These are phyloP conservation scores for Pichia terricola DNA, from an alignment of 1,139 yeast genomes.

Conservation along the genomic window DNA sequence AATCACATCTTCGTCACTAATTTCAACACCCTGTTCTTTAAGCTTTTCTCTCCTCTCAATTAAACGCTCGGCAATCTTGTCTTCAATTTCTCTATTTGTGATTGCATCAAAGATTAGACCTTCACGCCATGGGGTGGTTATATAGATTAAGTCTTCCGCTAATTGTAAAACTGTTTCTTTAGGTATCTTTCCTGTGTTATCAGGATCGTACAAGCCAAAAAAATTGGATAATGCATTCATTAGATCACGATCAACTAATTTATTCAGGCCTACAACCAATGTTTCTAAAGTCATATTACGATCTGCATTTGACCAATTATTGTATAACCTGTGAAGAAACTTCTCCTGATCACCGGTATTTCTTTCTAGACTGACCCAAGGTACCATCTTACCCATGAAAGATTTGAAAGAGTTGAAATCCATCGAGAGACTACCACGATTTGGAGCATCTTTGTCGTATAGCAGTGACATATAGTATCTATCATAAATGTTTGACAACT, in stretches of 20 bases:
- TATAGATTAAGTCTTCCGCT: conserved; percentile 75
- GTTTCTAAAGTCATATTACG: conserved; percentile 57
- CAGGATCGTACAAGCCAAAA: conserved; percentile 62
- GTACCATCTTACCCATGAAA: conserved; percentile 74
- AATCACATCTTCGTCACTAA: conserved; percentile 29
- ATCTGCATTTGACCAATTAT: conserved; percentile 33
- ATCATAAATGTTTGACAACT: conserved; percentile 70
- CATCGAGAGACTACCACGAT: conserved; percentile 44
- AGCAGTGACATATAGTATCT: conserved; percentile 65
- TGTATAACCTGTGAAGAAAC: conserved; percentile 56
- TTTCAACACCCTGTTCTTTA: conserved; percentile 21
- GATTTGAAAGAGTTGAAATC: conserved; percentile 59
- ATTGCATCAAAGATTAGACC: conserved; percentile 51
- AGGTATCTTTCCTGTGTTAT: conserved; percentile 53
- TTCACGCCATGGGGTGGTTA: conserved; percentile 79
- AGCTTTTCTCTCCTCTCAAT: conserved; percentile 27
- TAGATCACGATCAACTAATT: conserved; percentile 60
- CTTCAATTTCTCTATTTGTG: conserved; percentile 53
- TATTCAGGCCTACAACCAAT: conserved; percentile 64
- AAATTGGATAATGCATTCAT: conserved; percentile 74
- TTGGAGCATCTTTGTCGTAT: conserved; percentile 58
- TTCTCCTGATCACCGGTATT: conserved; percentile 26
- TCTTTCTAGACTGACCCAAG: conserved; percentile 49
- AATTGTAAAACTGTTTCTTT: conserved; percentile 74
- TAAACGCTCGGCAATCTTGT: conserved; percentile 54